Conservation (phyloP, 495 filamentous ascomycete species). For the Podospora pseudoanserina region DNA sequence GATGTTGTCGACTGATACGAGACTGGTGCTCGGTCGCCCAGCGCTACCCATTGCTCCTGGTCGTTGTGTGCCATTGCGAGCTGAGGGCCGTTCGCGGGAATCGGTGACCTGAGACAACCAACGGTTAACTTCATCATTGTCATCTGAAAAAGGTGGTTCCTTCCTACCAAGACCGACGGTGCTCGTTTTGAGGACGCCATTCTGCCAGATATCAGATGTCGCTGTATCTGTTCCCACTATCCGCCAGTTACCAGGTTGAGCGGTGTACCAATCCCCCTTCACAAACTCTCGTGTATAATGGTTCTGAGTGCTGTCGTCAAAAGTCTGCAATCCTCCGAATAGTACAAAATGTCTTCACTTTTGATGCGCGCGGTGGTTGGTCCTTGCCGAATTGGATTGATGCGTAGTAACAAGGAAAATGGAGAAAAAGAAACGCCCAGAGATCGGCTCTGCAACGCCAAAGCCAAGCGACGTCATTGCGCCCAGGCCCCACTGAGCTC, state of each 20-base stretch:
- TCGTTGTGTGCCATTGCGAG: conserved; percentile 21
- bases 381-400: not conserved
- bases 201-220: not conserved
- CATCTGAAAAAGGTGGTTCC: not conserved
- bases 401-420: not conserved
- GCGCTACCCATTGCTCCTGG: conserved; percentile 10
- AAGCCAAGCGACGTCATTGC: conserved; percentile 30
- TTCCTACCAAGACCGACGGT: conserved; percentile 36
- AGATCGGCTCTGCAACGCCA: not conserved
- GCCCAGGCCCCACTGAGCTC: too few species aligned
- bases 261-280: not conserved
- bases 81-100: conserved; percentile 31
- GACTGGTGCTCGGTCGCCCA: conserved; percentile 56
- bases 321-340: not conserved
- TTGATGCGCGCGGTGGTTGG: not conserved
- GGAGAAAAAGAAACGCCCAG: conserved; percentile 6
- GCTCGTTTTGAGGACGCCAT: conserved; percentile 36
- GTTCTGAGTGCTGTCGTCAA: not conserved
- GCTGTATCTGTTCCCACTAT: not conserved
- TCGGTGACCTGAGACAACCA: conserved; percentile 34
- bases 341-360: not conserved
- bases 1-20: conserved; percentile 94
- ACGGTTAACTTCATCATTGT: conserved; percentile 4
- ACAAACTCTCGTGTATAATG: not conserved
- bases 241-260: not conserved